Evolutionary conservation across 768 basidiomycete genomes (phyloP), one percentile per base, ranked within the genome.

Genomic region (Antrodiella citrinella): DNA sequence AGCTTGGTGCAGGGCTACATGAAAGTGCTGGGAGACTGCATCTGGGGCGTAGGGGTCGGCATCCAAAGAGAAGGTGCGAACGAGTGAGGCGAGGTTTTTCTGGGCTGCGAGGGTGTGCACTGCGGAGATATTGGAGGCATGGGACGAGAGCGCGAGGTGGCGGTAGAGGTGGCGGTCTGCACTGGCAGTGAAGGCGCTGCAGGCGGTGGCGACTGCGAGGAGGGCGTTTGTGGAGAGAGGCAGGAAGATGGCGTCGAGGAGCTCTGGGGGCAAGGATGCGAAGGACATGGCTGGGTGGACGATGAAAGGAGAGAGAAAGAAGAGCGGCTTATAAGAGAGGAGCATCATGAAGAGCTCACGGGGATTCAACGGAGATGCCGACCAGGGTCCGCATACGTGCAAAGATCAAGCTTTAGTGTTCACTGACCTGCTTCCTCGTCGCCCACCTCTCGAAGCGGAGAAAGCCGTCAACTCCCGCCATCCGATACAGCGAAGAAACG

Each of bases 141-240:
- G 58, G 4, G 70, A 57, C 24, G 79, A 73, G 48, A 80, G 55
- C 45, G 68, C 61, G 55, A 88, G 57, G 58, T 76, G 65, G 48
- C 81, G 74, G 65, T 84, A 90, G 65, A 90, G 81, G 26, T 71
- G 62, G 51, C 78, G 78, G 52, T 77, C 78, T 0, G 81, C 82
- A 56, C 78, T 64, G 48, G 67, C 67, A 53, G 68, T 66, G 59
- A 83, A 58, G 26, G 61, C 54, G 12, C 72, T 61, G 54, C 55
- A 66, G 4, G 77, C 69, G 18, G 61, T 65, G 1, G 83, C 71
- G 55, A 84, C 69, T 10, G 73, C 62, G 44, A 70, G 65, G 57
- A 86, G 78, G 12, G 55, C 38, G n/a, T 65, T 30, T 41, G 20
- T 62, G 58, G 61, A 55, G 52, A 73, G 62, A 48, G 56, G 63